Conservation (phyloP, 2,329 filamentous ascomycete genomes). For the Cercospora nicotianae region DNA sequence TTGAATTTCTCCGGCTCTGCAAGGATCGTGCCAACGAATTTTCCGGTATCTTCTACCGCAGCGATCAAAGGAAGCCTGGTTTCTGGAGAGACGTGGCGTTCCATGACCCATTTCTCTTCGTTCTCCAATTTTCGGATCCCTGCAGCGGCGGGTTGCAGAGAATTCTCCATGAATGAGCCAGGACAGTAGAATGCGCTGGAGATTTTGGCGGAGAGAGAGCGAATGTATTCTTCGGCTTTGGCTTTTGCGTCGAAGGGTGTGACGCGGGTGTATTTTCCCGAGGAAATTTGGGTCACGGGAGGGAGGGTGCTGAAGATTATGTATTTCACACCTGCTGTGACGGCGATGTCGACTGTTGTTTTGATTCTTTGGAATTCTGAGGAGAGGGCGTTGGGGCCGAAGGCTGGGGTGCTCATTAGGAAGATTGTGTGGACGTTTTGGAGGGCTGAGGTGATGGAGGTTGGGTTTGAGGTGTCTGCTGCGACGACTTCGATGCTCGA, state of each 20-base stretch:
- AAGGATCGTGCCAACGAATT: conserved; percentile 29
- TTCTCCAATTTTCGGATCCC: background rate
- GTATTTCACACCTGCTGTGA: conserved; percentile 32
- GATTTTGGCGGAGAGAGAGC: conserved; percentile 41
- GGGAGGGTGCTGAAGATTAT: conserved; percentile 45
- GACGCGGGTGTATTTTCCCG: conserved; percentile 45
- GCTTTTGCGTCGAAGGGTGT: conserved; percentile 49
- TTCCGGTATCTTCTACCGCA: conserved; percentile 25
- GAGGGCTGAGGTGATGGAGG: conserved; percentile 47
- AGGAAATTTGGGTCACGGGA: conserved; percentile 38
- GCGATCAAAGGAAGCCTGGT: conserved; percentile 25
- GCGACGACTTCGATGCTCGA: conserved; percentile 54
- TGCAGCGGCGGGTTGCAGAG: background rate
- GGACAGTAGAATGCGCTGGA: conserved; percentile 24
- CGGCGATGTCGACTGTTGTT: conserved; percentile 58
- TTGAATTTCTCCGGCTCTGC: conserved; percentile 22
- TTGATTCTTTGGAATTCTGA: conserved; percentile 53
- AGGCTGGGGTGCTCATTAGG: conserved; percentile 19
- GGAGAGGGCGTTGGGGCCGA: conserved; percentile 29
- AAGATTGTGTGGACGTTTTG: conserved; percentile 49
- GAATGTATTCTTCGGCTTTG: conserved; percentile 32
- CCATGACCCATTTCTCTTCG: conserved; percentile 16
- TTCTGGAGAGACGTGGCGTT: conserved; percentile 10
- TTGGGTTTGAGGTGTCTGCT: conserved; percentile 52
- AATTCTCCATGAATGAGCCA: conserved; percentile 29